Conservation (phyloP, 805 yeast species). For the Wickerhamiella hasegawae region DNA sequence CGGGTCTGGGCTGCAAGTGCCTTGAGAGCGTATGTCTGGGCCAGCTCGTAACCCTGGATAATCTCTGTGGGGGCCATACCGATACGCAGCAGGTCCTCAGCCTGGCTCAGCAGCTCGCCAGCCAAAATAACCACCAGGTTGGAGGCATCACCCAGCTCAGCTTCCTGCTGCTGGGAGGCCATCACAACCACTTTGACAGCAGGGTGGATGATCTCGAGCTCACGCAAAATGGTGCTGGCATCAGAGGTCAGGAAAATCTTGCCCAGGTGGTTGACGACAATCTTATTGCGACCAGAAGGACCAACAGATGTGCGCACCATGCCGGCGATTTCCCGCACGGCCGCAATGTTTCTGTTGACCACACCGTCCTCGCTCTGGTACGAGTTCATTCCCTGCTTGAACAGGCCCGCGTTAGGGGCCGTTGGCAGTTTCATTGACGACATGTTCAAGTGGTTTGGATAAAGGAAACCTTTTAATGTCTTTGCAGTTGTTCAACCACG, state of each 20-base stretch:
- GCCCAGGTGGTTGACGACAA: slow-evolving; percentile 76
- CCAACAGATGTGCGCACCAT: slow-evolving; percentile 93
- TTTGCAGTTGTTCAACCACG: too few relatives aligned
- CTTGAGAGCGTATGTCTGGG: slow-evolving; percentile 56
- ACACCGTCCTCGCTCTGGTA: slow-evolving; percentile 89
- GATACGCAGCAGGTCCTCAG: slow-evolving; percentile 67
- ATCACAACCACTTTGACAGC: slow-evolving; percentile 89
- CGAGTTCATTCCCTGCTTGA: slow-evolving; percentile 87
- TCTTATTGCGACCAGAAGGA: slow-evolving; percentile 94
- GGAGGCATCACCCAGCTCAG: slow-evolving; percentile 94
- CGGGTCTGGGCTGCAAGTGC: slow-evolving; percentile 42
- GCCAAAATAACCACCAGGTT: slow-evolving; percentile 84
- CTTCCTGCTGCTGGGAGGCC: slow-evolving; percentile 95
- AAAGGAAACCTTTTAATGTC: too few relatives aligned
- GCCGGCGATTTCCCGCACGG: slow-evolving; percentile 81
- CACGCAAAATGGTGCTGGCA: slow-evolving; percentile 94
- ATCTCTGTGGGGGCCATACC: slow-evolving; percentile 90
- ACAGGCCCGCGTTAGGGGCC: slow-evolving; percentile 85
- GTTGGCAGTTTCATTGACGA: slow-evolving; percentile 69
- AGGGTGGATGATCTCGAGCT: slow-evolving; percentile 89
- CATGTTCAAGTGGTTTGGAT: too few relatives aligned
- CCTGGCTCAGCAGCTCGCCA: slow-evolving; percentile 75
- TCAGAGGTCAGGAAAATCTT: slow-evolving; percentile 85
- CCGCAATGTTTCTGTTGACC: slow-evolving; percentile 78
- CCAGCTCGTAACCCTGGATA: slow-evolving; percentile 81